Conservation (phyloP, 2,329 filamentous ascomycete genomes). For the Phaeosphaeriaceae sp. region DNA sequence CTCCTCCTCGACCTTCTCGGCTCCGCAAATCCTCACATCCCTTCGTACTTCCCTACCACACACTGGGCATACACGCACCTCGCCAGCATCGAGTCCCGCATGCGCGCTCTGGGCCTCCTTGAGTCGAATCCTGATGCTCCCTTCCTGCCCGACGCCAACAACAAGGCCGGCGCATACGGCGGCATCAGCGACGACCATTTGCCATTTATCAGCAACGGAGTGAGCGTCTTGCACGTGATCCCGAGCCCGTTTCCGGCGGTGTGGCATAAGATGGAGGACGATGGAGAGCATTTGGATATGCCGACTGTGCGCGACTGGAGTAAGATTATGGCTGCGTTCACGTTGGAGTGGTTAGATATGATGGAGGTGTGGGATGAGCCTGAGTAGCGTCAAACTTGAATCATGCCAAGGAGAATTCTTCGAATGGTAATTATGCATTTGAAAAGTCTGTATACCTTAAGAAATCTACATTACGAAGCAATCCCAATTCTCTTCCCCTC, state of each 20-base stretch:
- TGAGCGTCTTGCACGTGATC: constrained; percentile 89
- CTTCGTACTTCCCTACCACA: constrained; percentile 87
- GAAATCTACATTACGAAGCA: neutral
- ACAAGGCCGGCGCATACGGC: constrained; percentile 30
- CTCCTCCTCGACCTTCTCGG: constrained; percentile 92
- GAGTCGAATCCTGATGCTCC: constrained; percentile 62
- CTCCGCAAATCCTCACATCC: constrained; percentile 69
- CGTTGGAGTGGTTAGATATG: constrained; percentile 91
- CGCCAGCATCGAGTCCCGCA: constrained; percentile 74
- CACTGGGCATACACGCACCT: constrained; percentile 91
- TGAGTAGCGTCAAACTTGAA: neutral
- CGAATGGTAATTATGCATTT: no score
- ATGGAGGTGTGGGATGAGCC: constrained; percentile 55
- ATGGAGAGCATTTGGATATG: constrained; percentile 83
- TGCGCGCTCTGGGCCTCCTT: constrained; percentile 71
- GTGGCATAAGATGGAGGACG: constrained; percentile 87
- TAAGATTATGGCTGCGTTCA: constrained; percentile 81
- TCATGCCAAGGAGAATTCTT: neutral
- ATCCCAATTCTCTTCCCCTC: neutral
- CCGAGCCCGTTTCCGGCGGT: constrained; percentile 80
- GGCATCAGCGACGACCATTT: constrained; percentile 85
- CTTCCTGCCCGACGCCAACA: constrained; percentile 58
- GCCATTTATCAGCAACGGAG: constrained; percentile 85
- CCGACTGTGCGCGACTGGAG: constrained; percentile 87
- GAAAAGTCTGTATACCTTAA: no score